Percentiles rank a stretch among this genome's conserved stretches.
Evolutionary conservation across 2,329 filamentous ascomycete genomes (phyloP).

Genomic region (Elsinoe ampelina): DNA sequence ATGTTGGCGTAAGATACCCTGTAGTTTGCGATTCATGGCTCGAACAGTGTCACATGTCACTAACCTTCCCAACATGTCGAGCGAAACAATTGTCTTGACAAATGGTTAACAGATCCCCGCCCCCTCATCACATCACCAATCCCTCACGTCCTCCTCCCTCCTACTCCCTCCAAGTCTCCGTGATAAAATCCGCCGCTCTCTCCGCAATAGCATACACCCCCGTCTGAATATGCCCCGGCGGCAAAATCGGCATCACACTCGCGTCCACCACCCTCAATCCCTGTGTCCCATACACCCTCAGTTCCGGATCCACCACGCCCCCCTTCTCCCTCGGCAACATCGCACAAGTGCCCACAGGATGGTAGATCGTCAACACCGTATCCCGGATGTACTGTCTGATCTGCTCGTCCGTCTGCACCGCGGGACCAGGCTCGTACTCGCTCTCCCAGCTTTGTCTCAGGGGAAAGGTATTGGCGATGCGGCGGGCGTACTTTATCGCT

Average conservation of each 20-base stretch:
- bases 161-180: neutral
- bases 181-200: constrained; percentile 15
- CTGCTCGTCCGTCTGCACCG: constrained; percentile 12
- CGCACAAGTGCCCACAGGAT: constrained; percentile 1
- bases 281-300: constrained; percentile 25
- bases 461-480: neutral
- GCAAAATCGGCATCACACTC: constrained; percentile 23
- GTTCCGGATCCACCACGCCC: constrained; percentile 24
- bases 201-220: constrained; percentile 21
- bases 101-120: neutral
- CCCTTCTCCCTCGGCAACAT: constrained; percentile 22
- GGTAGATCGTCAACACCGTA: constrained; percentile 10
- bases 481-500: neutral
- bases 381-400: constrained; percentile 4
- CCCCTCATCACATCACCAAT: neutral
- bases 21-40: neutral
- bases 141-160: neutral
- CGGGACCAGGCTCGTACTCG: constrained; percentile 9
- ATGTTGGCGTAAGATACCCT: neutral
- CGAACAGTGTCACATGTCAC: too few relatives aligned
- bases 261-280: constrained; percentile 27
- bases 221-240: constrained; percentile 19
- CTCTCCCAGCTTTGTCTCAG: neutral
- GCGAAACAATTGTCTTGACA: neutral
- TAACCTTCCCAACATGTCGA: too few relatives aligned